These are phyloP conservation scores for Pseudogymnoascus sp. DNA, from an alignment of 2,329 filamentous ascomycete species.

Conservation along the genomic window DNA sequence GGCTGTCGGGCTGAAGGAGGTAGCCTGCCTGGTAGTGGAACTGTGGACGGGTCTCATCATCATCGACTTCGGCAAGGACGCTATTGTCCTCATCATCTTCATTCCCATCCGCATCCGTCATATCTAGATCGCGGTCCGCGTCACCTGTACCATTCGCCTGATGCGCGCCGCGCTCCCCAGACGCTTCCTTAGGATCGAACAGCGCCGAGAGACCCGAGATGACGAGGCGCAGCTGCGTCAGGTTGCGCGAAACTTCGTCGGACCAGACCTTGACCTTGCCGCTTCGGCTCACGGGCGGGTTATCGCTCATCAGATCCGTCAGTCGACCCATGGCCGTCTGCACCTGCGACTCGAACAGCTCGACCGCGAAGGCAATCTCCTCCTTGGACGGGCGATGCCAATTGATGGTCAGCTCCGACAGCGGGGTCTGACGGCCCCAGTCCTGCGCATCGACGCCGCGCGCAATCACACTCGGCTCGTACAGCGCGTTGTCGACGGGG, in stretches of 20 bases:
- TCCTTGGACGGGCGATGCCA: slow-evolving; percentile 80
- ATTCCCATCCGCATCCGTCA: slow-evolving; percentile 45
- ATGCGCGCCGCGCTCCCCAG: slow-evolving; percentile 37
- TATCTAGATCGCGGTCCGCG: slow-evolving; percentile 34
- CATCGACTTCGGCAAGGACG: slow-evolving; percentile 55
- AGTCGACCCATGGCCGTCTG: slow-evolving; percentile 67
- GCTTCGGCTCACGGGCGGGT: slow-evolving; percentile 75
- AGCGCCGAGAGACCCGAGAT: slow-evolving; percentile 83
- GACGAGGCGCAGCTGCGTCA: slow-evolving; percentile 80
- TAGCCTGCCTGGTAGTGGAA: slow-evolving; percentile 89
- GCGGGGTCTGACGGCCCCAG: slow-evolving; percentile 74
- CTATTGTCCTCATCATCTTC: slow-evolving; percentile 50
- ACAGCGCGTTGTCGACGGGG: slow-evolving; percentile 79
- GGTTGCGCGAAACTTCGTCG: slow-evolving; percentile 84
- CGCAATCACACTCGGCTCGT: slow-evolving; percentile 66
- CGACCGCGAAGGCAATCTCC: slow-evolving; percentile 82
- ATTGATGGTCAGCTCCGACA: slow-evolving; percentile 69
- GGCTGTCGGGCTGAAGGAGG: slow-evolving; percentile 54
- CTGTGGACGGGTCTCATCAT: slow-evolving; percentile 74
- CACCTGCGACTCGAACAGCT: slow-evolving; percentile 79
- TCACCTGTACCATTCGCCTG: slow-evolving; percentile 36
- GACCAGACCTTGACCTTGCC: slow-evolving; percentile 99
- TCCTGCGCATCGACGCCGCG: slow-evolving; percentile 66
- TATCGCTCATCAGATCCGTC: slow-evolving; percentile 68
- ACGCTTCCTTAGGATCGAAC: slow-evolving; percentile 71